Evolutionary conservation across 2,329 filamentous ascomycete genomes (phyloP).

Genomic region (Penicillium sp.): DNA sequence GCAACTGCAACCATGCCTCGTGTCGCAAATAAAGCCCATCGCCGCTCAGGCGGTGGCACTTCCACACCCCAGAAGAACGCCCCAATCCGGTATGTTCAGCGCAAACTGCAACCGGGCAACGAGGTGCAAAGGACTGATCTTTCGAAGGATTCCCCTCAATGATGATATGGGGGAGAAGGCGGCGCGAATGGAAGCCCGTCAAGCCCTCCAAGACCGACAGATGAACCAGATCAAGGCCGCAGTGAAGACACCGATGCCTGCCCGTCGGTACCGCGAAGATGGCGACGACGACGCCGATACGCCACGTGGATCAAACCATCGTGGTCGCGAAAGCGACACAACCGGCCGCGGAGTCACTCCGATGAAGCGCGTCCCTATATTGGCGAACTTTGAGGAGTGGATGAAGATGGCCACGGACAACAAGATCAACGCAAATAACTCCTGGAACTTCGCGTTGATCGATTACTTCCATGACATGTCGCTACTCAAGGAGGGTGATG

Average conservation of each 20-base stretch:
- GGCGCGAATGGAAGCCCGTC: slow-evolving; percentile 75
- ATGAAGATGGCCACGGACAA: slow-evolving; percentile 99
- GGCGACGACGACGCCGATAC: slow-evolving; percentile 47
- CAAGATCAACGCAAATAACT: slow-evolving; percentile 96
- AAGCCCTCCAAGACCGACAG: slow-evolving; percentile 81
- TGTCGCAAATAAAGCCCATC: slow-evolving; percentile 45
- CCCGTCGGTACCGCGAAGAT: slow-evolving; percentile 34
- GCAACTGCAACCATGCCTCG: slow-evolving; percentile 48
- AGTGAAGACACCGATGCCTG: slow-evolving; percentile 43
- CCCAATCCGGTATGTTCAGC: slow-evolving; percentile 42
- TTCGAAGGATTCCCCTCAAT: slow-evolving; percentile 78
- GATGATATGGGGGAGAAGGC: slow-evolving; percentile 93
- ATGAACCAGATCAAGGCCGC: slow-evolving; percentile 87
- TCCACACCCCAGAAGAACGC: slow-evolving; percentile 49
- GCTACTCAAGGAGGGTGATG: slow-evolving; percentile 87
- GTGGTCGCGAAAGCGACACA: slow-evolving; percentile 44
- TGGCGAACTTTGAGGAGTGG: slow-evolving; percentile 99
- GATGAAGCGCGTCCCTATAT: slow-evolving; percentile 89
- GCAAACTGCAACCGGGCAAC: slow-evolving; percentile 1
- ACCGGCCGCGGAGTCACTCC: slow-evolving; percentile 74
- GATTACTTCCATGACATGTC: slow-evolving; percentile 99
- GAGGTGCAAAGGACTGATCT: slow-evolving; percentile 8
- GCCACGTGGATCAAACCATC: slow-evolving; percentile 37
- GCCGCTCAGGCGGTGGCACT: slow-evolving; percentile 39
- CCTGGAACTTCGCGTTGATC: slow-evolving; percentile 99